Evolutionary conservation across 495 filamentous ascomycete species (phyloP).

Genomic region (Delitschia confertaspora): DNA sequence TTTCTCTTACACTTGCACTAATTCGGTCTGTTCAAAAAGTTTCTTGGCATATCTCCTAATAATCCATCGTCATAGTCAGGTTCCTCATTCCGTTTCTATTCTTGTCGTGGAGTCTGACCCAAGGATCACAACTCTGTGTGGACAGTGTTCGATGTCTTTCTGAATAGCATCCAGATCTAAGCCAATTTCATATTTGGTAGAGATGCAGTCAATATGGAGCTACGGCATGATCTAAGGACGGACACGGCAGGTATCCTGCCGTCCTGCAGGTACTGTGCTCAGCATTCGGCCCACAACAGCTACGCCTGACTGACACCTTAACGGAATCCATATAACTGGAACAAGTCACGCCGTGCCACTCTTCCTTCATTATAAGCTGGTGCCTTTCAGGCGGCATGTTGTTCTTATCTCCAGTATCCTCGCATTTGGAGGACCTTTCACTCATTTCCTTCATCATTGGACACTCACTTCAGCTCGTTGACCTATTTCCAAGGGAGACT

Average conservation of each 20-base stretch:
- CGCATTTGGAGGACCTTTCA: constrained; percentile 1
- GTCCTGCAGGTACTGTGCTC: constrained; percentile 5
- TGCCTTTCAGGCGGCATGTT: neutral
- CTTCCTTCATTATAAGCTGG: neutral
- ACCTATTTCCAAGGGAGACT: neutral
- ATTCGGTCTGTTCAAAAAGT: too few species aligned
- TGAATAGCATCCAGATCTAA: too few species aligned
- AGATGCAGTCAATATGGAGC: too few species aligned
- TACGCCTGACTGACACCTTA: too few species aligned
- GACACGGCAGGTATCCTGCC: constrained; percentile 1
- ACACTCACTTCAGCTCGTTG: neutral
- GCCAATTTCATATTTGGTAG: neutral
- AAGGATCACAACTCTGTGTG: neutral
- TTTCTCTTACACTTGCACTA: too few species aligned
- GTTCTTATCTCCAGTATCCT: neutral
- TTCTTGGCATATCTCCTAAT: too few species aligned
- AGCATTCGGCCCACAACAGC: neutral
- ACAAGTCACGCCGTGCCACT: neutral
- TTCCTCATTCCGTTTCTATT: neutral
- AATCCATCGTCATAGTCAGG: too few species aligned
- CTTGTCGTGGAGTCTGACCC: constrained; percentile 3
- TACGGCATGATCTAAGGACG: too few species aligned
- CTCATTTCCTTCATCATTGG: neutral
- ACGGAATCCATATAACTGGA: neutral
- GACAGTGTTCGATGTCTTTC: too few species aligned